phyloP scores from a whole-genome alignment of 2,329 filamentous ascomycete species.

The Trichoderma sp. region DNA sequence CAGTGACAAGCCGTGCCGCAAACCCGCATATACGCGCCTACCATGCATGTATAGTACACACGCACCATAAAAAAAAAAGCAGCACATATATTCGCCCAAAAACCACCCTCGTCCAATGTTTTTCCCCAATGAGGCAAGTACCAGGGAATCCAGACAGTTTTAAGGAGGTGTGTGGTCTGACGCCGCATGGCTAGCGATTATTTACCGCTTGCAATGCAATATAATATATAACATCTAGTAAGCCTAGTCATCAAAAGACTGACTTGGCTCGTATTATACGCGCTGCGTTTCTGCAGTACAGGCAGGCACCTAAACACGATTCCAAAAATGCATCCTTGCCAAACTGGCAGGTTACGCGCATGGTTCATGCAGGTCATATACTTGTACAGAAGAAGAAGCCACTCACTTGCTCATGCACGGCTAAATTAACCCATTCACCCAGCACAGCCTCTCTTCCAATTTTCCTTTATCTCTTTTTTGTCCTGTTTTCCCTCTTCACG shows the following conservation, averaged over 20 bases:
- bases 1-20: background rate
- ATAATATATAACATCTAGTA: background rate
- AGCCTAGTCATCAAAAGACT: background rate
- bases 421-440: background rate
- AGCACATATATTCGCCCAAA: background rate
- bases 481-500: background rate
- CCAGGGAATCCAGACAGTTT: background rate
- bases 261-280: background rate
- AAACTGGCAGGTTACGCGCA: background rate
- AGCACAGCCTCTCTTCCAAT: background rate
- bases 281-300: background rate
- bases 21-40: background rate
- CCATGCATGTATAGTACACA: background rate
- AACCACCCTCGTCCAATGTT: background rate
- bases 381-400: background rate
- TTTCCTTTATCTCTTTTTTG: background rate
- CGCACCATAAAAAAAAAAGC: no score
- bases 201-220: background rate
- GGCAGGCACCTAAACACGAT: background rate
- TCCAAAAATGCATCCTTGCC: background rate
- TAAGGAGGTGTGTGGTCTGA: constrained; percentile 8
- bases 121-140: background rate
- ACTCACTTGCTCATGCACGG: background rate
- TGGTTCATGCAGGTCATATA: background rate
- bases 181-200: background rate